Evolutionary conservation across 257 asterid species (phyloP).

Genomic region (Ophiorrhiza pumila): DNA sequence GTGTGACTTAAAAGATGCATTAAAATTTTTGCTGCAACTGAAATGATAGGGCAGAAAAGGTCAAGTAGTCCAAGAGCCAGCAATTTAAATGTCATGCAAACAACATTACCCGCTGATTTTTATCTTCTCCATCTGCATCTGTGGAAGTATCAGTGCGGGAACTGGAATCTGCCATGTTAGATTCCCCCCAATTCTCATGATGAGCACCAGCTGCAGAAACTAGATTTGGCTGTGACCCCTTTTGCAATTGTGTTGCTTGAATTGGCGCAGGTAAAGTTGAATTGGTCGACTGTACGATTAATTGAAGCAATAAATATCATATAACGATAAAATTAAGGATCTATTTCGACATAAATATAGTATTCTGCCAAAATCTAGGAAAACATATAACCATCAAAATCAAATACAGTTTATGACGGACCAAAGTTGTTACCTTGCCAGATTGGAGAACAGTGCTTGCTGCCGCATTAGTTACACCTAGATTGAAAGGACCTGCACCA

Average conservation of each 20-base stretch:
- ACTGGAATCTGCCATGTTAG: slow-evolving; percentile 81
- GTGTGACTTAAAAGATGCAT: background rate
- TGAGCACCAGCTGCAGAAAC: slow-evolving; percentile 43
- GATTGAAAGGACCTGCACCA: slow-evolving; percentile 47
- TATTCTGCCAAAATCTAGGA: slow-evolving; percentile 5
- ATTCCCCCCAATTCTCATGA: slow-evolving; percentile 84
- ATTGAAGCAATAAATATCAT: slow-evolving; percentile 10
- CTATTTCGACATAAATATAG: background rate
- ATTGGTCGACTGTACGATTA: slow-evolving; percentile 42
- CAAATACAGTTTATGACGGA: background rate
- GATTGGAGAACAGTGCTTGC: slow-evolving; percentile 47
- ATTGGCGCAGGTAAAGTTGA: slow-evolving; percentile 35
- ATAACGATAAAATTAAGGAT: background rate
- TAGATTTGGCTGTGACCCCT: slow-evolving; percentile 34
- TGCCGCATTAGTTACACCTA: slow-evolving; percentile 41
- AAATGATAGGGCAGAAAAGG: background rate
- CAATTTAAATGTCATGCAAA: background rate
- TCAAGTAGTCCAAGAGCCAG: slow-evolving; percentile 1
- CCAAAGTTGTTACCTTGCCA: slow-evolving; percentile 40
- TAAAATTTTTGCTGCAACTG: background rate
- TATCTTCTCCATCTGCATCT: slow-evolving; percentile 75
- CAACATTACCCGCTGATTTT: slow-evolving; percentile 48
- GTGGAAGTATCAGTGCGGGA: slow-evolving; percentile 79
- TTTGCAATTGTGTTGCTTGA: slow-evolving; percentile 44
- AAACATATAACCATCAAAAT: background rate